phyloP scores from a whole-genome alignment of 192 early-diverging fungal genomes.

The Podila horticola region DNA sequence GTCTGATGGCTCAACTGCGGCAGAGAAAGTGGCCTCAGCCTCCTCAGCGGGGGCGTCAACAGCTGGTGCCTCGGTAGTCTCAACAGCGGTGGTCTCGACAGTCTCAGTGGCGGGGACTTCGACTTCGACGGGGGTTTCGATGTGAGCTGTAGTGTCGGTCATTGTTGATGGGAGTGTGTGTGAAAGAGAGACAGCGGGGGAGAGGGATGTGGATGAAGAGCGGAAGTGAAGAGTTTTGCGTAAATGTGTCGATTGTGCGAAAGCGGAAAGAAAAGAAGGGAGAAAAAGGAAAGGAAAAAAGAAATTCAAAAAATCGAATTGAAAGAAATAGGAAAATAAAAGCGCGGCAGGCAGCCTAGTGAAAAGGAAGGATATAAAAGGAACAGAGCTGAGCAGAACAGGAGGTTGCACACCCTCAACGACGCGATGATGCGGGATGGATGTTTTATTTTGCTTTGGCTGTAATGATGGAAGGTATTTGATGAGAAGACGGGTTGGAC shows the following conservation, averaged over 20 bases:
- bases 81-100: not conserved
- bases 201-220: not conserved
- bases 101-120: not conserved
- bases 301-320: not conserved
- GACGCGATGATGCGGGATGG: conserved; percentile 10
- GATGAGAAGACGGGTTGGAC: not conserved
- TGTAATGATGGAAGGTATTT: not conserved
- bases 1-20: conserved; percentile 8
- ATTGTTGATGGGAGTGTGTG: not conserved
- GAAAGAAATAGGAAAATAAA: conserved; percentile 1
- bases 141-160: conserved; percentile 1
- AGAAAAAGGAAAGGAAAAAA: not conserved
- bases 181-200: not conserved
- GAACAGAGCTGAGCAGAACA: not conserved
- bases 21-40: not conserved
- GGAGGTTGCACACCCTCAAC: conserved; percentile 1
- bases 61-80: not conserved
- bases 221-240: not conserved
- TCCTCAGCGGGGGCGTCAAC: not conserved
- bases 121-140: not conserved
- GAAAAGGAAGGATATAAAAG: conserved; percentile 15
- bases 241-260: not conserved
- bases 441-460: conserved; percentile 2
- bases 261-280: conserved; percentile 5
- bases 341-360: conserved; percentile 3